Base-by-base conservation (phyloP, 116 monocot genomes). In the Thalassia testudinum region DNA sequence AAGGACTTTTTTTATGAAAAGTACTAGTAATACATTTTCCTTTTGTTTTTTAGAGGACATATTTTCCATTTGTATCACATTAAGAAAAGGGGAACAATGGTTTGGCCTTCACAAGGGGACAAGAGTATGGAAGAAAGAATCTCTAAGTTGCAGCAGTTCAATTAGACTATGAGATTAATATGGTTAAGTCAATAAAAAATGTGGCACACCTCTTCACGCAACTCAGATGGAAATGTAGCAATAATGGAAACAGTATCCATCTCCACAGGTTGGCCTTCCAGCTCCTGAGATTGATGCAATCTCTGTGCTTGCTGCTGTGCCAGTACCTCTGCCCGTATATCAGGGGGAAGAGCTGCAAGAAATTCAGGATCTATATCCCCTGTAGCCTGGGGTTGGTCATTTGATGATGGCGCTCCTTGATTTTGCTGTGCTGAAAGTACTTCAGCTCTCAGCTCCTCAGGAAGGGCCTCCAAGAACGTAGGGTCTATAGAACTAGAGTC, bases 191-290 rank as follows among this genome's bases (percentile, higher is more conserved):
- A 34, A 34, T 34, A 34, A 34, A 34, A 34, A 34, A 34, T 10
- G 3, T 34, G 10, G 30, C 30, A 34, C 10, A 82, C 99, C 99
- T 99, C 99, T 72, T 99, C 99, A 27, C 99, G 76, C 50, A 99
- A 75, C 56, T 99, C 99, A 43, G 90, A 90, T 57, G 99, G 99
- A 62, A 99, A 90, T 70, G 99, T 99, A 54, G 99, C 99, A 60
- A 99, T 89, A 54, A 99, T 99, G 43, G 99, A 99, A 57, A 99
- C 90, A 24, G 99, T 78, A 65, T 99, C 99, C 99, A 99, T 99
- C 66, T 99, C 99, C 58, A 99, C 90, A 57, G 99, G 99, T 42
- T 99, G 99, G 54, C 99, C 99, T 66, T 86, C 99, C 56, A 99
- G 62, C 47, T 99, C 90, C 28, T 90, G 99, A 24, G 86, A 78